Evolutionary conservation across 176 grass and related monocot genomes (phyloP).

Genomic region (Chrysopogon serrulatus): DNA sequence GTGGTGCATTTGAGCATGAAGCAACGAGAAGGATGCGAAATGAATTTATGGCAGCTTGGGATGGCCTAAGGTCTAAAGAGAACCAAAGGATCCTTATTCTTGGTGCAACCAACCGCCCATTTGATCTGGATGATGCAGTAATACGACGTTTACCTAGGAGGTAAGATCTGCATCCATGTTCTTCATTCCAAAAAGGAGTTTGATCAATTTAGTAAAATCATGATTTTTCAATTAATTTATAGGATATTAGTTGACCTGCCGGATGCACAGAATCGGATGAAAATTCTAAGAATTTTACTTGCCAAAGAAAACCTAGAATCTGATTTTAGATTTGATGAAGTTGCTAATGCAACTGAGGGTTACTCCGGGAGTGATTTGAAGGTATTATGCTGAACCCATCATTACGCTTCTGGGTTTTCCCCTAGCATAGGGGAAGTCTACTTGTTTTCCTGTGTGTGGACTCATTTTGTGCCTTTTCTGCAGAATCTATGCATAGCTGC

Average conservation of each 20-base stretch:
- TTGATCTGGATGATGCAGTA: constrained; percentile 93
- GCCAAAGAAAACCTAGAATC: constrained; percentile 79
- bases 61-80: constrained; percentile 93
- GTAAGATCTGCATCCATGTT: constrained; percentile 27
- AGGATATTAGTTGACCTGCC: constrained; percentile 95
- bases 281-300: constrained; percentile 86
- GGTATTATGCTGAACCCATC: constrained; percentile 31
- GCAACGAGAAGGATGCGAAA: constrained; percentile 90
- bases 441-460: background rate
- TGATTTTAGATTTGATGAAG: constrained; percentile 57
- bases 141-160: constrained; percentile 89
- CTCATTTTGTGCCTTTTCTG: constrained; percentile 15
- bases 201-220: background rate
- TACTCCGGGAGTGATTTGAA: constrained; percentile 98
- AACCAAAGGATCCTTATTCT: constrained; percentile 88
- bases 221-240: constrained; percentile 8
- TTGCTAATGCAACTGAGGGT: constrained; percentile 80
- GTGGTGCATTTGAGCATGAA: constrained; percentile 77
- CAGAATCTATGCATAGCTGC: constrained; percentile 90
- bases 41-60: constrained; percentile 99
- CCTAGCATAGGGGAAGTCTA: background rate
- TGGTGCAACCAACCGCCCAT: constrained; percentile 91
- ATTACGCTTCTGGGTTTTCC: background rate
- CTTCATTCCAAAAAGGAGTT: background rate
- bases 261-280: constrained; percentile 72